Evolutionary conservation across 192 early-diverging fungal genomes (phyloP).

Genomic region (Umbelopsis ramanniana): DNA sequence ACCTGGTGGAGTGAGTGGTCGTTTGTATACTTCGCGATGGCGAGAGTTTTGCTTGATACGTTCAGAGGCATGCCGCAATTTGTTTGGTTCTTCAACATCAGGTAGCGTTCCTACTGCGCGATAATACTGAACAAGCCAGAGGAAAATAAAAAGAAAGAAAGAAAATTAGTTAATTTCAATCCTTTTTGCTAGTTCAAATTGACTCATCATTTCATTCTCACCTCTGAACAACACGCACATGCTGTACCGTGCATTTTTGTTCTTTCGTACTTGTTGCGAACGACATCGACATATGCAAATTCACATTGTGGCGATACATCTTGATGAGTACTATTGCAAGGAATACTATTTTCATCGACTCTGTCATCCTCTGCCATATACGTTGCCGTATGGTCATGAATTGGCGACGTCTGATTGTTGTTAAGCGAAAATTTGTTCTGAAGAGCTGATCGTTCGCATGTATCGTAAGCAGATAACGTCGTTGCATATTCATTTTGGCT

Average conservation of each 20-base stretch:
- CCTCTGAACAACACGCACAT: constrained; percentile 1
- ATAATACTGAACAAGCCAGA: neutral
- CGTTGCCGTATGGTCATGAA: neutral
- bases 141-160: too few species aligned
- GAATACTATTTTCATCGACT: neutral
- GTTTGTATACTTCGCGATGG: constrained; percentile 6
- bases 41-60: constrained; percentile 1
- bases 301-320: neutral
- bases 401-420: neutral
- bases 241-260: neutral
- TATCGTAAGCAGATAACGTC: neutral
- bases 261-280: constrained; percentile 5
- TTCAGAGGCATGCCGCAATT: neutral
- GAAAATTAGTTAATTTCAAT: too few species aligned
- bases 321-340: neutral
- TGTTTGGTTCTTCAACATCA: neutral
- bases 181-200: neutral
- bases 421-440: neutral
- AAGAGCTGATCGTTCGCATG: neutral
- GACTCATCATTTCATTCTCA: neutral
- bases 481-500: neutral
- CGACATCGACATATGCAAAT: constrained; percentile 12
- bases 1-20: neutral
- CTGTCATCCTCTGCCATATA: neutral
- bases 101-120: neutral